phyloP scores from a whole-genome alignment of 768 basidiomycete genomes.

The Hericium alpestre region DNA sequence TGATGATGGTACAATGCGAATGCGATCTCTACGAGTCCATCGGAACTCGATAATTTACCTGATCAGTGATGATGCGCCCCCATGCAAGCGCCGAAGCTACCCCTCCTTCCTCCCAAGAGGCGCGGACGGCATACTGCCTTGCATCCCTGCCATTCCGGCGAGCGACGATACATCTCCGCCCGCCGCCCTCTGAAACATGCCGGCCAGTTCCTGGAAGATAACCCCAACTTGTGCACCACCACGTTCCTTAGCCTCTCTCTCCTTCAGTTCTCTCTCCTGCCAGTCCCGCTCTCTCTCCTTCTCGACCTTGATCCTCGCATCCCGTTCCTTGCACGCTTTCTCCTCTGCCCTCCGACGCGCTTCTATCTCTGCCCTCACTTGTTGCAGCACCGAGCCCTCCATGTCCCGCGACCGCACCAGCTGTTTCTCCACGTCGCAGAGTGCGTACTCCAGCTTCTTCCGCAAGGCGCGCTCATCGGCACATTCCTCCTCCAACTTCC shows the following conservation, averaged over 20 bases:
- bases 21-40: too few species aligned
- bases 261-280: not conserved
- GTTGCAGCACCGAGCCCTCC: conserved; percentile 2
- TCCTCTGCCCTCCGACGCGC: conserved; percentile 6
- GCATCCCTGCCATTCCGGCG: too few species aligned
- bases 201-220: conserved; percentile 4
- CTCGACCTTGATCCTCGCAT: conserved; percentile 2
- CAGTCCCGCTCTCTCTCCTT: not conserved
- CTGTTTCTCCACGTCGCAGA: conserved; percentile 7
- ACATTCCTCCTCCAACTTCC: conserved; percentile 32
- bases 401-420: conserved; percentile 2
- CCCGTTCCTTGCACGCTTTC: conserved; percentile 1
- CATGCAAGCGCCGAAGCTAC: too few species aligned
- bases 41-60: too few species aligned
- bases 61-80: too few species aligned
- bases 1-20: too few species aligned
- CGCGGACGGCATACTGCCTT: too few species aligned
- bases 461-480: conserved; percentile 14
- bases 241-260: not conserved
- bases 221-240: not conserved
- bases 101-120: too few species aligned
- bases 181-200: conserved; percentile 2
- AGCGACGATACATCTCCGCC: not conserved
- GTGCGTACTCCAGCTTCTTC: conserved; percentile 13
- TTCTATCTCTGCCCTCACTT: conserved; percentile 1